These are phyloP conservation scores for Cladorrhinum sp. DNA, from an alignment of 2,329 filamentous ascomycete genomes.

Conservation along the genomic window DNA sequence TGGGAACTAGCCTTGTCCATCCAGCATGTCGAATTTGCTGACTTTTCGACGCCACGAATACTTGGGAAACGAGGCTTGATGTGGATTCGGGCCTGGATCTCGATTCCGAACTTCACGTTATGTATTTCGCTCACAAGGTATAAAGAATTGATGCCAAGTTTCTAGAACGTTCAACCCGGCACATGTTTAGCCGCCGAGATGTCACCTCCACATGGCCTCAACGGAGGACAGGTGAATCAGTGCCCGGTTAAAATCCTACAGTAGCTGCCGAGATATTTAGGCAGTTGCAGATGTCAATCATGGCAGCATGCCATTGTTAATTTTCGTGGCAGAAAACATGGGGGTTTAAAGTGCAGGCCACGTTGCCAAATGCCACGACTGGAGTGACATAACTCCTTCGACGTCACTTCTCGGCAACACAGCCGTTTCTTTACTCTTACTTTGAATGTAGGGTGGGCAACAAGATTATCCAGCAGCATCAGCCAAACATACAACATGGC, in stretches of 20 bases:
- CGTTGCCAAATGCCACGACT: slow-evolving; percentile 21
- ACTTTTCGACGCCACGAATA: too few species aligned
- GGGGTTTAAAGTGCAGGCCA: slow-evolving; percentile 21
- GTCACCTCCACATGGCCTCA: background rate
- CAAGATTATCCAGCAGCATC: too few species aligned
- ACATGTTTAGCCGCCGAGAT: background rate
- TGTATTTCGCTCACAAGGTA: background rate
- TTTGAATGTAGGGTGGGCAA: too few species aligned
- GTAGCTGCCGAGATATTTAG: slow-evolving; percentile 21
- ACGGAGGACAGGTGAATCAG: background rate
- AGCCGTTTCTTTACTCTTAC: background rate
- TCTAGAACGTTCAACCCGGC: background rate
- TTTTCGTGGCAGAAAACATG: slow-evolving; percentile 8
- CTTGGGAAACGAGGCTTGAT: too few species aligned
- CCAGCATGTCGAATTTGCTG: too few species aligned
- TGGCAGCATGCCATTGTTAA: slow-evolving; percentile 4
- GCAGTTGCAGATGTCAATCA: slow-evolving; percentile 24
- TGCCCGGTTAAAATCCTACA: slow-evolving; percentile 19
- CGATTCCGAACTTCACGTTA: background rate
- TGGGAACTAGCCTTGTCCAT: too few species aligned
- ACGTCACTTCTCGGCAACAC: background rate
- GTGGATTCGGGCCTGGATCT: background rate
- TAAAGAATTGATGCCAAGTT: background rate
- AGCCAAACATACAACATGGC: slow-evolving; percentile 15
- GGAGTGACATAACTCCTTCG: background rate